Evolutionary conservation across 306 rosid species (phyloP).

Genomic region (Ochetophila trinervis): DNA sequence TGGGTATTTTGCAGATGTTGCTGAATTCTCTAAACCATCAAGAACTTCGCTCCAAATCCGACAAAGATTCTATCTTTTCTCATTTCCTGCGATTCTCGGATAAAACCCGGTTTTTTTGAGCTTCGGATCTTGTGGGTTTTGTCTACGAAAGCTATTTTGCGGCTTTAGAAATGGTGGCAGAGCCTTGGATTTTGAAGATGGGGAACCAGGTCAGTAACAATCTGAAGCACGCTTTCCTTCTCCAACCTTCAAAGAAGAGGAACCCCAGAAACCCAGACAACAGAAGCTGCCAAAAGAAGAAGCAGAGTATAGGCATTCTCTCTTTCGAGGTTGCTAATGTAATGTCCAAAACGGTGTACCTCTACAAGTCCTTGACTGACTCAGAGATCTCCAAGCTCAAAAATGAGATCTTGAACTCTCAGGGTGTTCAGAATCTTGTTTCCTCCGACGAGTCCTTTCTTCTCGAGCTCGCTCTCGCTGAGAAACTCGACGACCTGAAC

Average conservation of each 20-base stretch:
- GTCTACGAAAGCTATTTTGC: slow-evolving; percentile 1
- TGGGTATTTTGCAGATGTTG: slow-evolving; percentile 8
- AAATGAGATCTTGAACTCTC: slow-evolving; percentile 70
- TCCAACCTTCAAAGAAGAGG: slow-evolving; percentile 54
- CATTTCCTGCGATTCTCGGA: not conserved
- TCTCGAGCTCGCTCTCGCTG: slow-evolving; percentile 72
- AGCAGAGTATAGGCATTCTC: slow-evolving; percentile 66
- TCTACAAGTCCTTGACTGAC: slow-evolving; percentile 68
- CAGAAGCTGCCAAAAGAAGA: slow-evolving; percentile 27
- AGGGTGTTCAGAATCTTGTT: slow-evolving; percentile 65
- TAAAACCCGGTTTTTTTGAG: slow-evolving; percentile 4
- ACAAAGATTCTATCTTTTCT: not conserved
- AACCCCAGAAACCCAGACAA: slow-evolving; percentile 35
- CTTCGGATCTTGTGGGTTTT: slow-evolving; percentile 1
- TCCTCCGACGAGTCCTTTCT: slow-evolving; percentile 73
- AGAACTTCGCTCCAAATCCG: not conserved
- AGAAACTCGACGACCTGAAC: slow-evolving; percentile 87
- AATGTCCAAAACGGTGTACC: slow-evolving; percentile 76
- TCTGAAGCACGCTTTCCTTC: slow-evolving; percentile 74
- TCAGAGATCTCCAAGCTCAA: slow-evolving; percentile 75
- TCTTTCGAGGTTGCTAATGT: slow-evolving; percentile 94
- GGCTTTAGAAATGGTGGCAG: slow-evolving; percentile 81
- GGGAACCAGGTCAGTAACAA: slow-evolving; percentile 89
- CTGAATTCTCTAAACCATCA: not conserved
- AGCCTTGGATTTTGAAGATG: slow-evolving; percentile 93